Evolutionary conservation across 495 filamentous ascomycete genomes (phyloP).

Genomic region (Xylaria telfairii): DNA sequence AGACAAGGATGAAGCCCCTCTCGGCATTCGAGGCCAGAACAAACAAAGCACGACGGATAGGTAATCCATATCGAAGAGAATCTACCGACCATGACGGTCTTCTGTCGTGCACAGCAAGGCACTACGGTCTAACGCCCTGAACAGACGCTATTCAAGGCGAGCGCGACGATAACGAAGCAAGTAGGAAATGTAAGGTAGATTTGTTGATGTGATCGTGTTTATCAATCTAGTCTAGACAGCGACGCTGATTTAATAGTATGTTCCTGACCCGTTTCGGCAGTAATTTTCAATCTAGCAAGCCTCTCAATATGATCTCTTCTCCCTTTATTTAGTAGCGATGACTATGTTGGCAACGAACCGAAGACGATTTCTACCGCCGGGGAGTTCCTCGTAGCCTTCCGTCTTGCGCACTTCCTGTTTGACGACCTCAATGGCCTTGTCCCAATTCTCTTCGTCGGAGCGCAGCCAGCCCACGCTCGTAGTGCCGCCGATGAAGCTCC

Average conservation of each 20-base stretch:
- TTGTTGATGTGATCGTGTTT: background rate
- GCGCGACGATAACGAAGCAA: background rate
- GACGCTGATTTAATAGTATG: background rate
- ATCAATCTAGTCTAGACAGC: background rate
- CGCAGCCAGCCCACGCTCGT: slow-evolving; percentile 24
- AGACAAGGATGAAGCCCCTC: background rate
- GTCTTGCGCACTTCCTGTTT: slow-evolving; percentile 29
- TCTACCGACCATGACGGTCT: background rate
- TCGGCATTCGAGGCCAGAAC: background rate
- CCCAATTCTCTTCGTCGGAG: slow-evolving; percentile 32
- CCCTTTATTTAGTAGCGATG: background rate
- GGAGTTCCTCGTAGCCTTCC: slow-evolving; percentile 22
- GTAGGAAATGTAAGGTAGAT: background rate
- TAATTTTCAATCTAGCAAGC: background rate
- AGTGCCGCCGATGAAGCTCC: slow-evolving; percentile 31
- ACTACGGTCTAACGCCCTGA: no score
- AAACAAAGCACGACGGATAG: background rate
- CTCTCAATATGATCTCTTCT: background rate
- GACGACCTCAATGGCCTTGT: slow-evolving; percentile 28
- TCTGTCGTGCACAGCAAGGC: background rate
- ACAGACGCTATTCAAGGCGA: background rate
- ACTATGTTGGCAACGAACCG: background rate
- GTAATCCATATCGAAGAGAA: background rate
- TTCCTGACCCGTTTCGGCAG: background rate
- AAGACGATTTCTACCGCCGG: background rate